Evolutionary conservation across 2,329 filamentous ascomycete genomes (phyloP), one percentile per base, ranked within the genome.

Genomic region (Pseudocercospora fuligena): DNA sequence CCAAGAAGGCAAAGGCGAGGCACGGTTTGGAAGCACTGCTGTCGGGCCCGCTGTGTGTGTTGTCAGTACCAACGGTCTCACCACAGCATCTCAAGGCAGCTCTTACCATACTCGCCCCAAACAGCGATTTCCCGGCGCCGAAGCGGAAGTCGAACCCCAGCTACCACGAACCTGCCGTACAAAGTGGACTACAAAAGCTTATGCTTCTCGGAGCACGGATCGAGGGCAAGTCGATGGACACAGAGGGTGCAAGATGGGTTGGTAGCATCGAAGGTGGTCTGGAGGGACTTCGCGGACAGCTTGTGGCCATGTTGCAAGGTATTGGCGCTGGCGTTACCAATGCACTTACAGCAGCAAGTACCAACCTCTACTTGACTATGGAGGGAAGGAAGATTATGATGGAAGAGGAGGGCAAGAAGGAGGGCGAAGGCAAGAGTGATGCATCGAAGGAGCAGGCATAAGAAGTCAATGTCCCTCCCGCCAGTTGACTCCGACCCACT

Each of bases 291-390:
- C 87, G 93, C 71, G 90, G 89, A 58, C 92, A 97, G 82, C 85
- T 99, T 67, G 89, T 98, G 61, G 83, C 83, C 69, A 87, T 97
- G 81, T 84, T 99, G 78, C 91, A 95, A 81, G 88, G 89, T 69
- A 88, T 92, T 69, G 93, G 94, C 47, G 87, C 92, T 64, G 89
- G 90, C 66, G 80, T 99, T 63, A 92, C 93, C 25, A 89, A 82
- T 70, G 87, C 89, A n/a, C 82, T 99, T 73, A 93, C 97, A 78
- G 89, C 91, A 63, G 88, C 92, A 58, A 86, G 90, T 67, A 92
- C 90, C 84, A 94, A 87, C 77, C 78, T 99, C 73, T 98, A 94
- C 85, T 85, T 97, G 69, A 92, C 94, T 12, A 83, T 99, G 74
- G 94, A 98, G 84, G 88, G 92, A 58, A 85, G 94, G 78, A 89